These are phyloP conservation scores for Porcisia hertigi DNA, from an alignment of 208 protist genomes.

Conservation along the genomic window DNA sequence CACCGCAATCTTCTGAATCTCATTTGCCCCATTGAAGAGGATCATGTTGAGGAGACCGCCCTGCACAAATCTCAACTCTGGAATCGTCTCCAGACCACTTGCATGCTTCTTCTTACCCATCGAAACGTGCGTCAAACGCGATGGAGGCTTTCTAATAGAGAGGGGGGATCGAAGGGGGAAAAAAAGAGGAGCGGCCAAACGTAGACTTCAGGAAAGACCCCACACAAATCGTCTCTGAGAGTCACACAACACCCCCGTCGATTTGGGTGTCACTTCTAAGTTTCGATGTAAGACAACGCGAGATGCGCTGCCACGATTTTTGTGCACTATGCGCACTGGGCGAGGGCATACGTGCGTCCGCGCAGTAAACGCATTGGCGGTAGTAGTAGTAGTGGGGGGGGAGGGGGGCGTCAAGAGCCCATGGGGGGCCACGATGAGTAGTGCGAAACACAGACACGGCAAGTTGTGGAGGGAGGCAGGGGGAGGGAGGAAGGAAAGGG, in stretches of 20 bases:
- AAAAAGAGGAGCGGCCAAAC: too few species aligned
- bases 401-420: neutral
- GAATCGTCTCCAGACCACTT: slow-evolving; percentile 48
- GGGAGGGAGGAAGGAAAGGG: neutral
- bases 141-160: neutral
- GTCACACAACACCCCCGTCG: too few species aligned
- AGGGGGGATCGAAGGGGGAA: too few species aligned
- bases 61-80: slow-evolving; percentile 63
- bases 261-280: too few species aligned
- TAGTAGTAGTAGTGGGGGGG: too few species aligned
- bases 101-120: slow-evolving; percentile 50
- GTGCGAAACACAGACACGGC: neutral
- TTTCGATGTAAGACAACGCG: too few species aligned
- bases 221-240: too few species aligned
- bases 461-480: neutral
- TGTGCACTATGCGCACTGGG: too few species aligned
- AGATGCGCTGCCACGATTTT: too few species aligned
- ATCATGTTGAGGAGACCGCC: slow-evolving; percentile 71
- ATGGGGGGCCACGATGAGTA: neutral
- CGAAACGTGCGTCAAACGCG: neutral
- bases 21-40: slow-evolving; percentile 46
- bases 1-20: slow-evolving; percentile 25
- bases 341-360: too few species aligned
- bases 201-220: too few species aligned
- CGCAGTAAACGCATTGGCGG: too few species aligned